Percentiles rank a stretch among this genome's conserved stretches.
phyloP scores from a whole-genome alignment of 2,329 filamentous ascomycete species.

The Fusarium udum region DNA sequence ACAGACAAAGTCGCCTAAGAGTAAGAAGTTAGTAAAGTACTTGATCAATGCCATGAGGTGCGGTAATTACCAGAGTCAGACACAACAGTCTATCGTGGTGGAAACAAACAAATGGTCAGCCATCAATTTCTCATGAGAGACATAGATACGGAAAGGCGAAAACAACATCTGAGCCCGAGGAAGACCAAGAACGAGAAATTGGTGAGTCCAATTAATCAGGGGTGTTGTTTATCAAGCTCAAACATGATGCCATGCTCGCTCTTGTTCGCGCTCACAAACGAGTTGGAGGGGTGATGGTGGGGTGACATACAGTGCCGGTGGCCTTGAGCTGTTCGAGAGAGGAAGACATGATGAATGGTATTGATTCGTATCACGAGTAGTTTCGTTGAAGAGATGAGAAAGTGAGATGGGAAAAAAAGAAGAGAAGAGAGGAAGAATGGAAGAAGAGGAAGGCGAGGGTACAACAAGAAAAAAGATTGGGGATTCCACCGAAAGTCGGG shows the following conservation, averaged over 20 bases:
- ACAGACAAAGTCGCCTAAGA: conserved; percentile 79
- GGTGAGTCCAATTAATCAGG: neutral
- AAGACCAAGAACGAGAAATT: neutral
- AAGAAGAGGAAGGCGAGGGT: conserved; percentile 15
- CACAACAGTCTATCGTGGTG: conserved; percentile 78
- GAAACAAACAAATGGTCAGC: conserved; percentile 39
- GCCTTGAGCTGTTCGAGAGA: conserved; percentile 98
- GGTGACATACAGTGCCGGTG: conserved; percentile 85
- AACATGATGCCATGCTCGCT: conserved; percentile 4
- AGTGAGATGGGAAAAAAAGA: conserved; percentile 20
- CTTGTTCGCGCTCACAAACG: conserved; percentile 21
- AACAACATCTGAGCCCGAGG: neutral
- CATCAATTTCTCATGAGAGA: conserved; percentile 7
- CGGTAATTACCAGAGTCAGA: conserved; percentile 86
- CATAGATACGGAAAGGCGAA: neutral
- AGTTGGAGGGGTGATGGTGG: conserved; percentile 48
- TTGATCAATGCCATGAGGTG: conserved; percentile 30
- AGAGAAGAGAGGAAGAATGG: conserved; percentile 2
- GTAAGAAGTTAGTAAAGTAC: conserved; percentile 46
- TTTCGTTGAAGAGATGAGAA: conserved; percentile 21
- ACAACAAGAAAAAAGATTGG: conserved; percentile 32
- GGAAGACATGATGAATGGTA: conserved; percentile 71
- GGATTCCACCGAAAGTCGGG: conserved; percentile 34
- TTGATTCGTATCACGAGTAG: conserved; percentile 19
- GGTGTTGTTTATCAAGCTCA: neutral